phyloP scores from a whole-genome alignment of 805 yeast genomes.

The Candida jianshihensis region DNA sequence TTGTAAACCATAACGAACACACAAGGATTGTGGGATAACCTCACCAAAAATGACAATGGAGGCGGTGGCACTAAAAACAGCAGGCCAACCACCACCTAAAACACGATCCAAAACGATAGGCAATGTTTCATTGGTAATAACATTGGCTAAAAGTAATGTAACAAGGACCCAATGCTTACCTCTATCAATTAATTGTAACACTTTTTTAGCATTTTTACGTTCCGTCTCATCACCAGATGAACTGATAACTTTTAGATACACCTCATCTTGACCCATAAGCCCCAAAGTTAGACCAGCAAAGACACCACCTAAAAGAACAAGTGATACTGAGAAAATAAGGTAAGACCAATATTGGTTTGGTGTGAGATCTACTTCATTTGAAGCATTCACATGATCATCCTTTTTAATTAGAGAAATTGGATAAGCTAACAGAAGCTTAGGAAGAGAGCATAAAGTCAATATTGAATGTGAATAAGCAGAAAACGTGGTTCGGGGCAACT shows the following conservation, averaged over 20 bases:
- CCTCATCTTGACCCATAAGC: conserved; percentile 97
- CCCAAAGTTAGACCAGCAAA: conserved; percentile 94
- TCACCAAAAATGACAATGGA: conserved; percentile 94
- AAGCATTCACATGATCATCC: background rate
- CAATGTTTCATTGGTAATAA: conserved; percentile 87
- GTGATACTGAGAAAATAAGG: conserved; percentile 39
- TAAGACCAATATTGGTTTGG: conserved; percentile 21
- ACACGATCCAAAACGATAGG: conserved; percentile 92
- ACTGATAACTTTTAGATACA: conserved; percentile 82
- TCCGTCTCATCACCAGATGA: conserved; percentile 77
- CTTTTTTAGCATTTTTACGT: conserved; percentile 61
- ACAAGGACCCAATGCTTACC: conserved; percentile 98
- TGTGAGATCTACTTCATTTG: conserved; percentile 6
- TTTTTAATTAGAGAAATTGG: conserved; percentile 8
- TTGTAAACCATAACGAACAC: conserved; percentile 87
- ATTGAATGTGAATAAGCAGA: conserved; percentile 5
- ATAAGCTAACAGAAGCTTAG: conserved; percentile 7
- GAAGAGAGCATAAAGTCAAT: conserved; percentile 8
- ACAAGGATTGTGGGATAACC: conserved; percentile 88
- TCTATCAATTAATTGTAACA: conserved; percentile 59
- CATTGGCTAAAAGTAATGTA: conserved; percentile 77
- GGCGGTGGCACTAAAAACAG: conserved; percentile 89
- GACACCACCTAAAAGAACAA: conserved; percentile 79
- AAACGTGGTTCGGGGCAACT: conserved; percentile 2
- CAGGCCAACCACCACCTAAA: conserved; percentile 96